Evolutionary conservation across 257 asterid species (phyloP).

Genomic region (Paulownia fortunei): DNA sequence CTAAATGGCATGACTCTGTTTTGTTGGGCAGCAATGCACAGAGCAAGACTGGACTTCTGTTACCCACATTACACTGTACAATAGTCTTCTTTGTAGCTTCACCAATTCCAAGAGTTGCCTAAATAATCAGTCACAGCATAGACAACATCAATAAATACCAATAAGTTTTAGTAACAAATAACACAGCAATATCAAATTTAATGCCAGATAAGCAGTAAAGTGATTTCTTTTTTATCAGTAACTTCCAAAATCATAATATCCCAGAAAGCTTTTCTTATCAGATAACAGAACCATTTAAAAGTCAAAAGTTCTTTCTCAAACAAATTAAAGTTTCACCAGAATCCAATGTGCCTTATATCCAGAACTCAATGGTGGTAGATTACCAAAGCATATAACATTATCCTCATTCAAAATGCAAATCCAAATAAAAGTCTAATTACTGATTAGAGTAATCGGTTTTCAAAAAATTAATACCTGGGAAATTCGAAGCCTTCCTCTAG

Average conservation of each 20-base stretch:
- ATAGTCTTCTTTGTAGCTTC: conserved; percentile 47
- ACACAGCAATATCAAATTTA: neutral
- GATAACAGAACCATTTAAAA: neutral
- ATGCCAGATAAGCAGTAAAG: neutral
- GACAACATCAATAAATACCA: conserved; percentile 5
- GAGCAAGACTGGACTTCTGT: conserved; percentile 64
- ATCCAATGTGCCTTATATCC: neutral
- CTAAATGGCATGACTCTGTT: conserved; percentile 74
- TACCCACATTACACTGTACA: conserved; percentile 87
- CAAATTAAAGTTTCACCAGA: neutral
- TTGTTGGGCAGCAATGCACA: conserved; percentile 68
- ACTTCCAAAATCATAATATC: neutral
- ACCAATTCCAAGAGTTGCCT: conserved; percentile 89
- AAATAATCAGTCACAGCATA: conserved; percentile 29
- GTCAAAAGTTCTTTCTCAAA: neutral
- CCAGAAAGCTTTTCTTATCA: neutral
- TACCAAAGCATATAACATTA: neutral
- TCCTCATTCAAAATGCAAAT: neutral
- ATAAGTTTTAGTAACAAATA: conserved; percentile 4
- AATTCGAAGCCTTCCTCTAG: conserved; percentile 75
- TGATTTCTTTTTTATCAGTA: neutral
- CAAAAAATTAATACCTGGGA: conserved; percentile 59
- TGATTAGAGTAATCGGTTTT: neutral
- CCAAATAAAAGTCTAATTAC: neutral
- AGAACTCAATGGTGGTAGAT: neutral